phyloP scores from a whole-genome alignment of 768 basidiomycete genomes.

The Leccinum longicurvipes region DNA sequence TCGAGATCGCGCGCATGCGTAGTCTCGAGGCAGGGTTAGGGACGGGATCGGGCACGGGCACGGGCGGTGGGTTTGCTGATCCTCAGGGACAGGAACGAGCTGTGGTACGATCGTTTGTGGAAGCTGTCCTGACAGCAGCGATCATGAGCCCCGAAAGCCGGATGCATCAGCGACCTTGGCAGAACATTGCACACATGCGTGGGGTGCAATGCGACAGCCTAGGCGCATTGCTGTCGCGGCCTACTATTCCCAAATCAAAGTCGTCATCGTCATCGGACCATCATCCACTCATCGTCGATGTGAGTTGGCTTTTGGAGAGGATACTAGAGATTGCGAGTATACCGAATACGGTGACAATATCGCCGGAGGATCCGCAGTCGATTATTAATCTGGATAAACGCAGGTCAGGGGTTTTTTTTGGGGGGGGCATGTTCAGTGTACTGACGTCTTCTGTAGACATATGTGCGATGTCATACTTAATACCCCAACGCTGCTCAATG shows the following conservation, averaged over 20 bases:
- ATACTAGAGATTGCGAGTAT: constrained; percentile 75
- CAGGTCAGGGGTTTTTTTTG: constrained; percentile 47
- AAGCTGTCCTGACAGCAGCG: constrained; percentile 72
- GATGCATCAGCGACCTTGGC: constrained; percentile 77
- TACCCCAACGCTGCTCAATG: constrained; percentile 42
- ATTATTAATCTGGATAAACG: constrained; percentile 83
- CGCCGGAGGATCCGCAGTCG: constrained; percentile 48
- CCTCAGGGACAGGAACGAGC: constrained; percentile 59
- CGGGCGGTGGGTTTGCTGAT: constrained; percentile 27
- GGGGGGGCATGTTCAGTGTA: neutral
- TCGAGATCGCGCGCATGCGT: constrained; percentile 70
- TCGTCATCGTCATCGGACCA: constrained; percentile 31
- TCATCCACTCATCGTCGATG: constrained; percentile 60
- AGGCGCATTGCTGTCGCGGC: constrained; percentile 50
- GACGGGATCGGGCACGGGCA: neutral
- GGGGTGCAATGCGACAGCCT: constrained; percentile 63
- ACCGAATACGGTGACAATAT: constrained; percentile 62
- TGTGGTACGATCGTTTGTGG: constrained; percentile 76
- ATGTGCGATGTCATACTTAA: constrained; percentile 62
- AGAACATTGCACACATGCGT: constrained; percentile 61
- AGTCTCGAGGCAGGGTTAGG: constrained; percentile 39
- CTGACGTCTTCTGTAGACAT: constrained; percentile 44
- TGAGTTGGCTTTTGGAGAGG: constrained; percentile 81
- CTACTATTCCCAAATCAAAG: constrained; percentile 39
- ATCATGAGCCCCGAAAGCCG: constrained; percentile 76